Conservation (phyloP, 2,329 filamentous ascomycete genomes). For the Simplicillium sp. region DNA sequence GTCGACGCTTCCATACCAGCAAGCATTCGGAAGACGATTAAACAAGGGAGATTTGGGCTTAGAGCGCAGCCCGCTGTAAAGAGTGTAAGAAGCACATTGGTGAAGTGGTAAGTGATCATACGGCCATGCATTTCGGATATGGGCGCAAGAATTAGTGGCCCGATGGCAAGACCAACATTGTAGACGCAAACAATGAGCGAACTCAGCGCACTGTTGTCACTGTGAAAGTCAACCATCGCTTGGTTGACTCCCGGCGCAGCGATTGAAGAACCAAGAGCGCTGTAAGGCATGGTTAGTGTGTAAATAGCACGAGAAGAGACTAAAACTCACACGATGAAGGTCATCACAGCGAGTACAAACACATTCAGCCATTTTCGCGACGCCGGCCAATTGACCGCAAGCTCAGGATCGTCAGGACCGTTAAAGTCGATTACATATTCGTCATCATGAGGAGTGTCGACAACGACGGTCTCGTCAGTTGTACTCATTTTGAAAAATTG, state of each 20-base stretch:
- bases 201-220: conserved; percentile 38
- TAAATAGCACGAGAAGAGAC: neutral
- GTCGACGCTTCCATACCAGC: neutral
- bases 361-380: conserved; percentile 30
- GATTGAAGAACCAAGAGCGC: conserved; percentile 29
- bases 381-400: conserved; percentile 41
- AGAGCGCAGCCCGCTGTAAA: neutral
- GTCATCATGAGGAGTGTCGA: too few species aligned
- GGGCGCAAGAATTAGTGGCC: conserved; percentile 14
- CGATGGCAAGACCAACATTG: neutral
- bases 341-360: conserved; percentile 36
- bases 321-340: conserved; percentile 27
- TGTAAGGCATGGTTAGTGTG: conserved; percentile 13
- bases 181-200: conserved; percentile 41
- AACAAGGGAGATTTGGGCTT: neutral
- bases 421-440: conserved; percentile 46
- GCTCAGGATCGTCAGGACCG: conserved; percentile 33
- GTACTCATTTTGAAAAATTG: too few species aligned
- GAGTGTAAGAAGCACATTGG: neutral
- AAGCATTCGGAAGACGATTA: conserved; percentile 8
- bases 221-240: conserved; percentile 52
- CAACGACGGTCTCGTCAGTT: too few species aligned
- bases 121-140: conserved; percentile 38
- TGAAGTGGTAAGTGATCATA: neutral
- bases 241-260: conserved; percentile 58